Base-by-base conservation (phyloP, 2,329 filamentous ascomycete genomes). In the Pseudocercospora fuligena region DNA sequence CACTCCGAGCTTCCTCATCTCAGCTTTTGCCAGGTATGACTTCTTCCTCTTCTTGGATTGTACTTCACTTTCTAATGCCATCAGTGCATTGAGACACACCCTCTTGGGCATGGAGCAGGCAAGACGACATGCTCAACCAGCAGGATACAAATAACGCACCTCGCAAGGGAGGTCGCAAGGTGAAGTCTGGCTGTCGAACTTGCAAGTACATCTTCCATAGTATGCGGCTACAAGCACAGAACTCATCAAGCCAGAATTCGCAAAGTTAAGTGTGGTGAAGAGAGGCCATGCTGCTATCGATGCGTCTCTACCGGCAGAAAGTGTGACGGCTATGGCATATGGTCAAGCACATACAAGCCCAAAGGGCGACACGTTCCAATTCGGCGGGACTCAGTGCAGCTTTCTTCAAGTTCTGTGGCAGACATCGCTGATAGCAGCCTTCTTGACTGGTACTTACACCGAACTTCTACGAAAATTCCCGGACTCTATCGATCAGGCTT, bases 291-390 rank as follows among this genome's bases (percentile, higher is more conserved):
- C 31, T 57, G 54, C 54, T 19, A 33, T 29, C 23, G 23, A 12
- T 57, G 27, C 54, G 31, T 36, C 0, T 19, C 27, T 11, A 57
- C 54, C n/a, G 54, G 54, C 31, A 29, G 54, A 16, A 57, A 23
- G 19, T 57, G 54, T 36, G 54, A 57, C 29, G 54, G 54, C 27
- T 57, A 57, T n/a, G 54, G 54, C 12, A 57, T 57, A 23, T 36
- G 54, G 27, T 57, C 54, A 27, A 49, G n/a, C 46, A 49, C n/a
- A 21, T 21, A 23, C 46, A 19, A 19, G 46, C 21, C 14, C 2
- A 49, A 9, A 23, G 21, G 33, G 33, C 12, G 14, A 36, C 12
- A 36, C 33, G 33, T 36, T 36, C 12, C 33, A 36, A 36, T 16
- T 14, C 33, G 33, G 14, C 33, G 16, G 16, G 33, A 11, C 33